Evolutionary conservation across 1,284 basidiomycete genomes (phyloP).

Genomic region (Pseudozyma flocculosa): DNA sequence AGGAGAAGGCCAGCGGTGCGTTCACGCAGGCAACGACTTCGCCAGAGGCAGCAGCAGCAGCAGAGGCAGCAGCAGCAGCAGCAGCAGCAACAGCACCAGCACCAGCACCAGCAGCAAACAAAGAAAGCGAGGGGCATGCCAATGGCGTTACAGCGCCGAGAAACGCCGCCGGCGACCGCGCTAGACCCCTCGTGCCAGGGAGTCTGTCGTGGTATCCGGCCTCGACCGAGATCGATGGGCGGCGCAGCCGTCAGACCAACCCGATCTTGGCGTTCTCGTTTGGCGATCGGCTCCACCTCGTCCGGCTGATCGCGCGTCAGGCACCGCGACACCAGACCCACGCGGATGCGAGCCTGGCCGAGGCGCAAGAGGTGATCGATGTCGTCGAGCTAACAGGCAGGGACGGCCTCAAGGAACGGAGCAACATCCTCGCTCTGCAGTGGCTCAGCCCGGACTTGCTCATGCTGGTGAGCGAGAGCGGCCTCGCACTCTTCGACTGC

Average conservation of each 20-base stretch:
- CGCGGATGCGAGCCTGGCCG: constrained; percentile 3
- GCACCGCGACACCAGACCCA: constrained; percentile 2
- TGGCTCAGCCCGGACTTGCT: constrained; percentile 60
- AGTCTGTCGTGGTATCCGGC: constrained; percentile 51
- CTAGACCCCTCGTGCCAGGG: constrained; percentile 3
- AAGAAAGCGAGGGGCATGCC: too few relatives aligned
- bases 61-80: not conserved
- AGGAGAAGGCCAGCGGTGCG: not conserved
- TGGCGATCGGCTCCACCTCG: constrained; percentile 30
- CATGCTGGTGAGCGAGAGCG: constrained; percentile 26
- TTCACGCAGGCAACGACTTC: too few relatives aligned
- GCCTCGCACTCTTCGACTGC: constrained; percentile 40
- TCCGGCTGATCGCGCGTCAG: constrained; percentile 29
- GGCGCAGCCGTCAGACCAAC: constrained; percentile 28
- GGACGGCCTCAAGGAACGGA: constrained; percentile 42
- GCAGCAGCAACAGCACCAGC: too few relatives aligned
- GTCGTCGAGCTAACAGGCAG: constrained; percentile 24
- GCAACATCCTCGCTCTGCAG: constrained; percentile 59
- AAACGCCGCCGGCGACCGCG: too few relatives aligned
- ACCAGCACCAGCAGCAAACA: too few relatives aligned
- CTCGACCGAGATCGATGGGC: constrained; percentile 25
- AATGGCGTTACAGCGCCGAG: too few relatives aligned
- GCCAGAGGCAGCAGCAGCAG: not conserved
- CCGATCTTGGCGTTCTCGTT: constrained; percentile 49
- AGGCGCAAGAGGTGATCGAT: constrained; percentile 14